A percentile compares a stretch with the other conserved stretches of the same genome.
phyloP scores from a whole-genome alignment of 2,329 filamentous ascomycete species.

The Penicillium sp. region DNA sequence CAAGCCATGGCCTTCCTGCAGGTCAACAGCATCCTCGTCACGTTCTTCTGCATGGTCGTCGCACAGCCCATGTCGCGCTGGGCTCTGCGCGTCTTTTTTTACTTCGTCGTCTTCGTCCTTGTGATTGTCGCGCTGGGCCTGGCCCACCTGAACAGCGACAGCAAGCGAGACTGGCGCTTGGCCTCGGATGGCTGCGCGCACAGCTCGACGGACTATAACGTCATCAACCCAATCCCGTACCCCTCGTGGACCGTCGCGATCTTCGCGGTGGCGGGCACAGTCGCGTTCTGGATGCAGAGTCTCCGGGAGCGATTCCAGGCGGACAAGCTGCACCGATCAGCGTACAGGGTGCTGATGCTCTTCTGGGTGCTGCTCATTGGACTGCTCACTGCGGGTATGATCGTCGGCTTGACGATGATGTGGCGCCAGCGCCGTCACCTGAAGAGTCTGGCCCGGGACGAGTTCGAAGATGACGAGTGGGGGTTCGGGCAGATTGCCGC shows the following conservation, averaged over 20 bases:
- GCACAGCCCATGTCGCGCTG: constrained; percentile 12
- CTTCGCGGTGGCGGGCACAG: constrained; percentile 7
- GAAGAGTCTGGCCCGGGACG: constrained; percentile 7
- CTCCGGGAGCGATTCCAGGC: constrained; percentile 8
- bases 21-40: constrained; percentile 15
- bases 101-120: constrained; percentile 12
- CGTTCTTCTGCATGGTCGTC: constrained; percentile 15
- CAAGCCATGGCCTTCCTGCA: constrained; percentile 17
- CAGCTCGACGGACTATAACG: constrained; percentile 13
- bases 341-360: not conserved
- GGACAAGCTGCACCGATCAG: not conserved
- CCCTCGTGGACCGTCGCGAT: constrained; percentile 10
- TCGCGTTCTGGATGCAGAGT: constrained; percentile 12
- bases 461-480: constrained; percentile 7
- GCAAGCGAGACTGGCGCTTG: constrained; percentile 9
- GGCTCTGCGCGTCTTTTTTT: constrained; percentile 11
- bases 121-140: constrained; percentile 6
- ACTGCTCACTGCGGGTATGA: constrained; percentile 4
- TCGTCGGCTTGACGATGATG: constrained; percentile 16
- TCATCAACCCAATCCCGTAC: constrained; percentile 17
- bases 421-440: constrained; percentile 14
- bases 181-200: constrained; percentile 17
- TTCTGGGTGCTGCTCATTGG: constrained; percentile 13
- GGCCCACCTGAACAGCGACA: constrained; percentile 6
- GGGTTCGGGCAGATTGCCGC: not conserved